Evolutionary conservation across 176 grass and related monocot species (phyloP), one percentile per base, ranked within the genome.

Genomic region (Paspalum notatum): DNA sequence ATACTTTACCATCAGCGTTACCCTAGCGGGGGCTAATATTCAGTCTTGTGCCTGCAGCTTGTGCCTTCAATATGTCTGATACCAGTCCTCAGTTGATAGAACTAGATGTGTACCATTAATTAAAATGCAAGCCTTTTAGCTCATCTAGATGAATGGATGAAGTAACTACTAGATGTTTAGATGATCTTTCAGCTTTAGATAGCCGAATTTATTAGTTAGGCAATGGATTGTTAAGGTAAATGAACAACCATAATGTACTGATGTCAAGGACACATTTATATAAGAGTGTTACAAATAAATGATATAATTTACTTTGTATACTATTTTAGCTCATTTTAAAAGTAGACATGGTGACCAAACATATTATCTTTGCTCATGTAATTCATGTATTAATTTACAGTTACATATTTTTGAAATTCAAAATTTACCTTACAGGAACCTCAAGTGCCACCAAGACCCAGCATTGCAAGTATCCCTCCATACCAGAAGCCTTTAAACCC

Each of bases 401-500:
- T 25, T 50, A 10, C 60, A 38, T 65, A 14, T 66, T 61, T 55
- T 47, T 61, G 25, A n/a, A 80, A 81, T 65, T 43, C 21, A 25
- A 54, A 37, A 76, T 83, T 83, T 37, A 72, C 62, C 45, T 68
- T 67, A 25, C 87, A 92, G 90, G 95, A 89, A 92, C 71, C 79
- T 65, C 75, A 87, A 79, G 71, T 41, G 39, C 72, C 50, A 27
- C 62, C 76, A 32, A 93, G 86, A 78, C 55, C 68, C 20, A 84
- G 72, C 67, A 88, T 86, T 38, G 64, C 68, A 71, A 85, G 62
- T 77, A 82, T 90, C 54, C 91, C 93, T 67, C 87, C 93, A 2
- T 96, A 93, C 12, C 91, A 90, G 17, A 93, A 93, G 50, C 85
- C 86, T 45, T 52, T 91, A 40, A 88, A 88, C 72, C 80, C 93